A percentile compares a stretch with the other conserved stretches of the same genome.
Evolutionary conservation across 2,329 filamentous ascomycete genomes (phyloP).

Genomic region (Botrytis tulipae): DNA sequence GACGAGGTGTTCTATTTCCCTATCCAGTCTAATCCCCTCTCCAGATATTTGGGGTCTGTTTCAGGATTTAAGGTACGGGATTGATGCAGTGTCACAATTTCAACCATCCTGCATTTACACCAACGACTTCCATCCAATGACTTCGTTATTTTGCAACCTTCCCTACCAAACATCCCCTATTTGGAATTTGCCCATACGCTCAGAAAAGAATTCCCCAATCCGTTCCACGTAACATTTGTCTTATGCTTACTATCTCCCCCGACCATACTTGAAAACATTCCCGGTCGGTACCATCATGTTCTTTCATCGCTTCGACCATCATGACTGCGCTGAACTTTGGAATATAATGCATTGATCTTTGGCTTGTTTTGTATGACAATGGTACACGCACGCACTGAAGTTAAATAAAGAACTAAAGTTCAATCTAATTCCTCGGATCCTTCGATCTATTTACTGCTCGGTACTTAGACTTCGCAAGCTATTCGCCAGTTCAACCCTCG

Average conservation of each 20-base stretch:
- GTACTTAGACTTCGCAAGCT: neutral
- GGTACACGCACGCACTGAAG: slow-evolving; percentile 6
- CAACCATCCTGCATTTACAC: neutral
- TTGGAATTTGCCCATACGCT: neutral
- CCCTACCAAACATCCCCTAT: neutral
- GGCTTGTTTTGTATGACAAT: slow-evolving; percentile 17
- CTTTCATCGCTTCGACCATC: neutral
- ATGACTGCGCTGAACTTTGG: neutral
- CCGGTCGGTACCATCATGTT: neutral
- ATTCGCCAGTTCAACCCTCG: neutral
- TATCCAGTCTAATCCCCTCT: neutral
- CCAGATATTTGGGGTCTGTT: slow-evolving; percentile 1
- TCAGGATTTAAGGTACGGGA: slow-evolving; percentile 3
- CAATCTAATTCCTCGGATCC: neutral
- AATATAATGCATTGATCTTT: slow-evolving; percentile 18
- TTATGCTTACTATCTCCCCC: neutral
- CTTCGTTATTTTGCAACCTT: neutral
- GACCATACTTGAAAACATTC: neutral
- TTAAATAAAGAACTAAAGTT: neutral
- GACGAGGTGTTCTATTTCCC: neutral
- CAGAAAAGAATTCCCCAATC: neutral
- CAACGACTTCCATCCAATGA: neutral
- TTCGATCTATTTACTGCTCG: neutral
- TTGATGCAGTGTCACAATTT: slow-evolving; percentile 6
- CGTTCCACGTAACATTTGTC: neutral